Conservation (phyloP, 768 basidiomycete species). For the Suillus alpinus region DNA sequence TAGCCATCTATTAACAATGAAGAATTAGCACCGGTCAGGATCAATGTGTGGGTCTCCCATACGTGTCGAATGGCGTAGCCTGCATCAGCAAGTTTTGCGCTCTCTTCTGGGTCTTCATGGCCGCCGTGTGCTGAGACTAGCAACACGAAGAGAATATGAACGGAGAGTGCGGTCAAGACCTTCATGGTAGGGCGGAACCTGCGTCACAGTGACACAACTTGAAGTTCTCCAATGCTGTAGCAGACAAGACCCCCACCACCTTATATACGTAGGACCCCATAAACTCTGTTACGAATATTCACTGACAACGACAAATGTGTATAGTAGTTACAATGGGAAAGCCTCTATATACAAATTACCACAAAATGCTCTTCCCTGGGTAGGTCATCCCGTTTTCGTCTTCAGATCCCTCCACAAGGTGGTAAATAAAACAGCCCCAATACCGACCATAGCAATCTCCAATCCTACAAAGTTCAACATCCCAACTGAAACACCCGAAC, state of each 20-base stretch:
- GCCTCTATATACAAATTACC: too few relatives aligned
- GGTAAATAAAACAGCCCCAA: constrained; percentile 54
- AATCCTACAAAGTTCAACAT: constrained; percentile 61
- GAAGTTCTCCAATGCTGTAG: background rate
- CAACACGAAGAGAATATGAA: constrained; percentile 33
- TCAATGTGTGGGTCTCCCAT: constrained; percentile 35
- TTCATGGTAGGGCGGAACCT: constrained; percentile 40
- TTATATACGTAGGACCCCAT: background rate
- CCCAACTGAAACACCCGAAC: constrained; percentile 50
- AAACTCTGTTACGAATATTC: background rate
- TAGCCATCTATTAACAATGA: constrained; percentile 65
- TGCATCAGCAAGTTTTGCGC: constrained; percentile 45
- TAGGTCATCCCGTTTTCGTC: constrained; percentile 52
- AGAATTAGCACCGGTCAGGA: constrained; percentile 13
- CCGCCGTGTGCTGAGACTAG: constrained; percentile 56
- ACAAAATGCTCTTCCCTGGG: background rate
- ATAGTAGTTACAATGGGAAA: too few relatives aligned
- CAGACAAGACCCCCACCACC: background rate
- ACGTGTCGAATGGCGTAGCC: constrained; percentile 90
- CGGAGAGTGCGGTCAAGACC: constrained; percentile 40
- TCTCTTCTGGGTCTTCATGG: constrained; percentile 55
- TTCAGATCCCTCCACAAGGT: constrained; percentile 64
- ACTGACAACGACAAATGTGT: background rate
- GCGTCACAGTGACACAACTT: background rate
- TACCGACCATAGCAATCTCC: constrained; percentile 57